Conservation (phyloP, 83 land plant species). For the Isoetes engelmannii region DNA sequence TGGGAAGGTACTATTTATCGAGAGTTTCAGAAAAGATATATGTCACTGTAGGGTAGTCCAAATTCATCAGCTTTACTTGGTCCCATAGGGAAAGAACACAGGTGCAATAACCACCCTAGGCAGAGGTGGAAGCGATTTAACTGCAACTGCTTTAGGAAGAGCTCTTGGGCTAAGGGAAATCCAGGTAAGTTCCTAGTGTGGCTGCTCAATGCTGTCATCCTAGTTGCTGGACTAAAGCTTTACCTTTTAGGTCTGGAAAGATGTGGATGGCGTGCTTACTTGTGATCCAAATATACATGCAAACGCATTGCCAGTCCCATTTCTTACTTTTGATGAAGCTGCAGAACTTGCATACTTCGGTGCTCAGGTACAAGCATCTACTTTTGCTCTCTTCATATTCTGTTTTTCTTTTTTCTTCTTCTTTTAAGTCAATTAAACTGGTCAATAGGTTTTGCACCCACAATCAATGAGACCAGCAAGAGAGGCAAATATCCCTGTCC, state of each 20-base stretch:
- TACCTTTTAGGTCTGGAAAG: conserved; percentile 95
- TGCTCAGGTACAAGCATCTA: too few relatives aligned
- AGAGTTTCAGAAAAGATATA: too few relatives aligned
- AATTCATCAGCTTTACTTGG: too few relatives aligned
- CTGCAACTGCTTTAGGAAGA: conserved; percentile 92
- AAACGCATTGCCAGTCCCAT: conserved; percentile 67
- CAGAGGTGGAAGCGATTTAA: conserved; percentile 95
- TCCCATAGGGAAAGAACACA: conserved; percentile 65
- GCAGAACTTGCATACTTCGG: conserved; percentile 92
- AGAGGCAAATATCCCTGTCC: conserved; percentile 88
- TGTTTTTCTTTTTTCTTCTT: too few relatives aligned
- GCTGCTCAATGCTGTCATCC: too few relatives aligned
- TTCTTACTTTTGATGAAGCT: conserved; percentile 90
- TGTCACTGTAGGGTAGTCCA: too few relatives aligned
- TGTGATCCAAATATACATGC: conserved; percentile 75
- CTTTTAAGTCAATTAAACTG: too few relatives aligned
- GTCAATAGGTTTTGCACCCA: conserved; percentile 95
- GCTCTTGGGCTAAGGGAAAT: conserved; percentile 82
- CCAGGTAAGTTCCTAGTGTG: too few relatives aligned
- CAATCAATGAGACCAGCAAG: conserved; percentile 97
- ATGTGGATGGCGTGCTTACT: conserved; percentile 98
- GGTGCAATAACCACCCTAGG: conserved; percentile 89
- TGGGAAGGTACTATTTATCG: conserved; percentile 83
- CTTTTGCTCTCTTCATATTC: too few relatives aligned
- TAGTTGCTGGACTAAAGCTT: too few relatives aligned